Evolutionary conservation across 2,329 filamentous ascomycete species (phyloP), one percentile per base, ranked within the genome.

Genomic region (Hypoxylon sp.): DNA sequence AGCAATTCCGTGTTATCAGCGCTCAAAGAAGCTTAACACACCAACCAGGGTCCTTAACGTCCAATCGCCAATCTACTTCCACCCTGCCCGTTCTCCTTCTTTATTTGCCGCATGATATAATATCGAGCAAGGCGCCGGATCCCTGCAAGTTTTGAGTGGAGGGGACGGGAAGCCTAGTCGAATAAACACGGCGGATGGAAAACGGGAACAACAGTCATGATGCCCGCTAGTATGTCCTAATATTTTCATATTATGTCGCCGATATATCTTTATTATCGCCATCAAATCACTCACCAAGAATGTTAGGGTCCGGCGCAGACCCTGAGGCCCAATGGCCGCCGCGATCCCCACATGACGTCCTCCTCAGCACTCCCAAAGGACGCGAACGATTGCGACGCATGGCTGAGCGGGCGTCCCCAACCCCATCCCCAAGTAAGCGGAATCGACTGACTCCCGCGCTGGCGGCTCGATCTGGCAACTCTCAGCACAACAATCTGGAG

Each of bases 351-450:
- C 87, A 87, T 77, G 89, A 91, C 76, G 89, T 83, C 56, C 83
- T 91, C 19, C 76, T 89, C 38, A 85, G 86, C 77, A 90, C 94
- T 2, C 95, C 95, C 0, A 89, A 90, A 71, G 95, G 94, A 58
- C 91, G 94, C 74, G 89, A 91, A 77, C 90, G 89, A 77, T 89
- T 93, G 75, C 87, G 91, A 77, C 88, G 90, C 66, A 84, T 91
- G 73, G 86, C 89, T 71, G 87, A 90, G 70, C 88, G 87, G 72
- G 85, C 85, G 38, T 90, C 92, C 25, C 90, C 90, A 1, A 91
- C 90, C 0, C 88, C 89, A 0, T 93, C 91, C 0, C 90, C 91
- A 0, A 81, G 85, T 38, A 89, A 86, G 76, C 81, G 82, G 60
- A 78, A 82, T 5, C 82, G 81, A 10, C 78, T 80, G 3, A 80